Evolutionary conservation across 1,284 basidiomycete genomes (phyloP).

Genomic region (Mycosarcoma mackinlayi): DNA sequence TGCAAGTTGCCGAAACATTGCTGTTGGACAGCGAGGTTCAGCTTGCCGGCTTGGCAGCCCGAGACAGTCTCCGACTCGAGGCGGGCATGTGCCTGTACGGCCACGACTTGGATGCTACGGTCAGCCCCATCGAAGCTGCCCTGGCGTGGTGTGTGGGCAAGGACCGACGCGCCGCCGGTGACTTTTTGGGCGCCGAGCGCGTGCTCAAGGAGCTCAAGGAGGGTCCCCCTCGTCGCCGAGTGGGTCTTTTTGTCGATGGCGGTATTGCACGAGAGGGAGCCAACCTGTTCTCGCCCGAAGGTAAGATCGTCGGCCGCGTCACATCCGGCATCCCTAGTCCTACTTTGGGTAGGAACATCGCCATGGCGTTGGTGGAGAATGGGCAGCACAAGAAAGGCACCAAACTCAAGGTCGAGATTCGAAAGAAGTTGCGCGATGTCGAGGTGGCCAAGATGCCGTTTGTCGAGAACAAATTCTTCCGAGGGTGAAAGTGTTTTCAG

Average conservation of each 20-base stretch:
- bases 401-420: slow-evolving; percentile 80
- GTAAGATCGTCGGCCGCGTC: slow-evolving; percentile 73
- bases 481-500: slow-evolving; percentile 38
- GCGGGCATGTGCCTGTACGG: slow-evolving; percentile 99
- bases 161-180: slow-evolving; percentile 76
- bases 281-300: slow-evolving; percentile 77
- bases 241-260: slow-evolving; percentile 83
- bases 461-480: slow-evolving; percentile 73
- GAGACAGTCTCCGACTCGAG: slow-evolving; percentile 92
- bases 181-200: slow-evolving; percentile 85
- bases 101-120: slow-evolving; percentile 87
- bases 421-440: slow-evolving; percentile 79
- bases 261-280: slow-evolving; percentile 90
- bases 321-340: slow-evolving; percentile 97
- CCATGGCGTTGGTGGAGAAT: slow-evolving; percentile 86
- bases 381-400: slow-evolving; percentile 93
- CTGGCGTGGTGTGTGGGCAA: slow-evolving; percentile 94
- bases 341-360: slow-evolving; percentile 88
- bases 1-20: slow-evolving; percentile 80
- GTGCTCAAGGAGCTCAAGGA: slow-evolving; percentile 84
- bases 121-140: slow-evolving; percentile 85
- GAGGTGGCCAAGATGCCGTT: slow-evolving; percentile 80
- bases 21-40: slow-evolving; percentile 75
- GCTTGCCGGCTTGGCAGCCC: slow-evolving; percentile 88
- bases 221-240: slow-evolving; percentile 77